These are phyloP conservation scores for Talaromyces sp. DNA, from an alignment of 2,329 filamentous ascomycete genomes.

Conservation along the genomic window DNA sequence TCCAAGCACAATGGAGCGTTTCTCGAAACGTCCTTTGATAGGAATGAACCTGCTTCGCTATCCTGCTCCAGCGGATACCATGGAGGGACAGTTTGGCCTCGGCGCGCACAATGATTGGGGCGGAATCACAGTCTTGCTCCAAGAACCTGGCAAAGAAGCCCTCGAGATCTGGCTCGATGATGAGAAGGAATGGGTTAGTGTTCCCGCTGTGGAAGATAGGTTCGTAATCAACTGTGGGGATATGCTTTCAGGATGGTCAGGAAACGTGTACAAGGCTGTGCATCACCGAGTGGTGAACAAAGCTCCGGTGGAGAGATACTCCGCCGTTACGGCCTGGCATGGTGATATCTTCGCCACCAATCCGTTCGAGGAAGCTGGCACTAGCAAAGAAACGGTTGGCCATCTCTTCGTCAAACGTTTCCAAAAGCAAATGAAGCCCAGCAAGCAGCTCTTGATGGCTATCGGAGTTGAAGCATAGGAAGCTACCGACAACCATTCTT, in stretches of 20 bases:
- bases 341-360: neutral
- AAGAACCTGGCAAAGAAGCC: constrained; percentile 23
- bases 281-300: constrained; percentile 9
- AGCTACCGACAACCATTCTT: too few relatives aligned
- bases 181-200: constrained; percentile 23
- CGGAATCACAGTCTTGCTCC: constrained; percentile 26
- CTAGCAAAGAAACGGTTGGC: neutral
- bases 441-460: neutral
- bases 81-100: constrained; percentile 30
- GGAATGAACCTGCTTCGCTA: constrained; percentile 25
- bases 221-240: constrained; percentile 31
- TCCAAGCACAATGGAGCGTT: neutral
- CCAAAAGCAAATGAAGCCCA: neutral
- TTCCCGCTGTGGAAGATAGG: constrained; percentile 40
- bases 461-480: neutral
- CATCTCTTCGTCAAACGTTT: constrained; percentile 1
- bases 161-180: constrained; percentile 24
- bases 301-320: neutral
- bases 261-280: neutral
- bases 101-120: constrained; percentile 29
- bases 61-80: constrained; percentile 39
- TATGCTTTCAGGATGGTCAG: constrained; percentile 23
- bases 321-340: neutral
- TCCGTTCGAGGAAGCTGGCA: constrained; percentile 1
- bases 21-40: neutral